phyloP scores from a whole-genome alignment of 2,329 filamentous ascomycete species.

The Neofusicoccum cordaticola region DNA sequence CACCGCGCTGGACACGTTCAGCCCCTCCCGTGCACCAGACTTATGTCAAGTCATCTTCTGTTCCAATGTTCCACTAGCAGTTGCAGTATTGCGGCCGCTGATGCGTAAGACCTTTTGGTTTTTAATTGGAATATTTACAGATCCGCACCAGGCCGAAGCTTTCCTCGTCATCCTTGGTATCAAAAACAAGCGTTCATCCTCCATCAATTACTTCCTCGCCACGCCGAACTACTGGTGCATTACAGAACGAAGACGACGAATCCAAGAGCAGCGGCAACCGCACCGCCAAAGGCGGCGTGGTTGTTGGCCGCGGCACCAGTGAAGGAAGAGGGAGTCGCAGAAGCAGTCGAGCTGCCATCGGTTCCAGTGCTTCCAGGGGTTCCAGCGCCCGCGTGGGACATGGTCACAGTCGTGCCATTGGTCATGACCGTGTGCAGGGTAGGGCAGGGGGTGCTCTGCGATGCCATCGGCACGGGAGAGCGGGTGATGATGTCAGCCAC shows the following conservation, averaged over 20 bases:
- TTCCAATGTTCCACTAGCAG: too few species aligned
- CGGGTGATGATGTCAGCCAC: slow-evolving; percentile 7
- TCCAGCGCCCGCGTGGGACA: neutral
- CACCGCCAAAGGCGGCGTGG: neutral
- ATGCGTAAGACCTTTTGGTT: too few species aligned
- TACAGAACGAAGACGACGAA: neutral
- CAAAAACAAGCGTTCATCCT: neutral
- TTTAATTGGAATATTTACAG: neutral
- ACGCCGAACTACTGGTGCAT: neutral
- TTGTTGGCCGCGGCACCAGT: neutral
- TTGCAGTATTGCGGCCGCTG: too few species aligned
- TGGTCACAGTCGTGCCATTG: slow-evolving; percentile 7
- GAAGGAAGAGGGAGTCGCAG: neutral
- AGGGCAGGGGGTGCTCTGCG: slow-evolving; percentile 1
- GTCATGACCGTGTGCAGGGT: slow-evolving; percentile 7
- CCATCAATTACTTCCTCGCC: neutral
- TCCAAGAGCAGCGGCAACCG: neutral
- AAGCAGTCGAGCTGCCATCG: neutral
- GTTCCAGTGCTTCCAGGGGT: neutral
- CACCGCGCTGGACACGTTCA: too few species aligned
- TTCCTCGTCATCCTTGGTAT: neutral
- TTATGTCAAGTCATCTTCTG: too few species aligned
- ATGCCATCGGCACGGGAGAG: neutral
- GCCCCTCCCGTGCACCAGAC: too few species aligned
- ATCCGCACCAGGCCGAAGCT: too few species aligned